Conservation (phyloP, 805 yeast species). For the Monosporozyma yasuniensis region DNA sequence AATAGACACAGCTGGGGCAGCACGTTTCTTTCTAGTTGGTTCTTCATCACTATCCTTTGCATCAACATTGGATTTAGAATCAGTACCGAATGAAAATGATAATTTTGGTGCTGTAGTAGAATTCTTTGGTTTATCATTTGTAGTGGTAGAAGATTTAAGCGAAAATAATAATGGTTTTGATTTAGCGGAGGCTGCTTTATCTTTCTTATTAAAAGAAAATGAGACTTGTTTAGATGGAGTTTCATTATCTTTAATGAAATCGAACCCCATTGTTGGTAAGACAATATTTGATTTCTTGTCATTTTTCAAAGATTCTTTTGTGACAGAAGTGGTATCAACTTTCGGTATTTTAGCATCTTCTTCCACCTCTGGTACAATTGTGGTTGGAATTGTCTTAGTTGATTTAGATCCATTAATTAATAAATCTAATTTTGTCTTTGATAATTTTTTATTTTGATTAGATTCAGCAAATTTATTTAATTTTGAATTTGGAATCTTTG, state of each 20-base stretch:
- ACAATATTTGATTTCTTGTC: conserved; percentile 7
- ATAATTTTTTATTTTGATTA: conserved; percentile 2
- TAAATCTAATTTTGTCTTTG: conserved; percentile 11
- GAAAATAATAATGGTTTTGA: not conserved
- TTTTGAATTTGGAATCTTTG: not conserved
- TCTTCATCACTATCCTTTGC: conserved; percentile 6
- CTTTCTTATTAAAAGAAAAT: not conserved
- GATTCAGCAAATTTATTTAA: not conserved
- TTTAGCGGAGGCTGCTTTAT: not conserved
- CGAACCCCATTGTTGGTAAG: conserved; percentile 26
- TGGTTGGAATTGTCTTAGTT: not conserved
- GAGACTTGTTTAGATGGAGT: conserved; percentile 13
- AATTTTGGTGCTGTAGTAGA: conserved; percentile 5
- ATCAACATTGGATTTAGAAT: not conserved
- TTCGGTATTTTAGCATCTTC: not conserved
- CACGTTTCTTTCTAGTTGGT: conserved; percentile 7
- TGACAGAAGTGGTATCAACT: not conserved
- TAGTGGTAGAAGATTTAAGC: too few species aligned
- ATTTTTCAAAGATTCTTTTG: not conserved
- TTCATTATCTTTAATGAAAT: conserved; percentile 21
- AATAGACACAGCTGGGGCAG: conserved; percentile 2
- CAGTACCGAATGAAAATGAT: conserved; percentile 6
- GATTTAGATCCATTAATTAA: conserved; percentile 8
- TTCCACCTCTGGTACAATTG: not conserved
- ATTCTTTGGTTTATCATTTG: not conserved